Conservation (phyloP, 2,329 filamentous ascomycete genomes). For the Ceratocystis smalleyi region DNA sequence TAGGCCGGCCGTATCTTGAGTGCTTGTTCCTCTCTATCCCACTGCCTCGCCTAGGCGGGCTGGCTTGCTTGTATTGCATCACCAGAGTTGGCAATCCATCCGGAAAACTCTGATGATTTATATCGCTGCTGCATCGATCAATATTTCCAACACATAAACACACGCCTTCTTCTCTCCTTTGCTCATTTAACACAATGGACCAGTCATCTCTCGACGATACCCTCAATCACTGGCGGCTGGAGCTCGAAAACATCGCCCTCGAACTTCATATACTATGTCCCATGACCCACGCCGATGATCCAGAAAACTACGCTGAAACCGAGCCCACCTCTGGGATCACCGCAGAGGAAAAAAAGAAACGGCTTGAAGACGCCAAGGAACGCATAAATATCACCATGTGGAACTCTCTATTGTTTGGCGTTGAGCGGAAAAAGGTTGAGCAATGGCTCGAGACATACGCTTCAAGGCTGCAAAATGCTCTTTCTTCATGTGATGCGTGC, state of each 20-base stretch:
- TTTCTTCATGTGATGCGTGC: slow-evolving; percentile 53
- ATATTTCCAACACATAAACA: not conserved
- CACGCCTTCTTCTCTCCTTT: too few relatives aligned
- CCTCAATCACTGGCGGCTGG: slow-evolving; percentile 30
- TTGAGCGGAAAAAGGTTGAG: slow-evolving; percentile 44
- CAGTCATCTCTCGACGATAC: slow-evolving; percentile 25
- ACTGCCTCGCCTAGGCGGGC: not conserved
- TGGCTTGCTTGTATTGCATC: not conserved
- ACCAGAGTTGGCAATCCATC: not conserved
- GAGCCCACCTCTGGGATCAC: slow-evolving; percentile 36
- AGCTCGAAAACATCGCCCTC: slow-evolving; percentile 30
- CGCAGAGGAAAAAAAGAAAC: slow-evolving; percentile 33
- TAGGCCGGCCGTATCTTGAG: too few relatives aligned
- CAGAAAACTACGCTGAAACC: slow-evolving; percentile 38
- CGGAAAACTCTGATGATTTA: not conserved
- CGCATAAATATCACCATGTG: slow-evolving; percentile 49
- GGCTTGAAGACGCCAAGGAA: slow-evolving; percentile 38
- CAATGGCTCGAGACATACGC: slow-evolving; percentile 46
- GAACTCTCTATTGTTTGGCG: slow-evolving; percentile 53
- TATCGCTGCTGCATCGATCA: not conserved
- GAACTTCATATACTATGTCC: slow-evolving; percentile 54
- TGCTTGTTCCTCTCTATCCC: too few relatives aligned
- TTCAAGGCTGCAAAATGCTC: slow-evolving; percentile 38
- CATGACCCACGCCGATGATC: slow-evolving; percentile 45
- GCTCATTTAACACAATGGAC: slow-evolving; percentile 24